Conservation (phyloP, 2,329 filamentous ascomycete species). For the Colletotrichum liaoningense region DNA sequence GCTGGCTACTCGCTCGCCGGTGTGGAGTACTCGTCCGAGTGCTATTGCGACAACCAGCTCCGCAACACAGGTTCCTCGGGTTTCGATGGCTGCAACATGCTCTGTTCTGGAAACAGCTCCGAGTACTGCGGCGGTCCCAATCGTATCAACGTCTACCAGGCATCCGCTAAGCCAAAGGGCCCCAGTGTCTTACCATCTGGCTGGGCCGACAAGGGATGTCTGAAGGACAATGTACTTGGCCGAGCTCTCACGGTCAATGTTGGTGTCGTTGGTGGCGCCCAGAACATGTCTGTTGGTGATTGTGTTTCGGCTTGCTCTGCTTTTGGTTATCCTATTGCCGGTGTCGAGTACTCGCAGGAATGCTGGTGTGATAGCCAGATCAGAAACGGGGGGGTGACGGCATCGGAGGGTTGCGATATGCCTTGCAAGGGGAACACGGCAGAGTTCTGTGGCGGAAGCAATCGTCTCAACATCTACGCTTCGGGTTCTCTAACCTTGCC, state of each 20-base stretch:
- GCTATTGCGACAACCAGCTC: constrained; percentile 50
- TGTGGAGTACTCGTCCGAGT: constrained; percentile 51
- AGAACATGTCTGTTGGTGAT: background rate
- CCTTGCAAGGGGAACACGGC: constrained; percentile 44
- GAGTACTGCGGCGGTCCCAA: constrained; percentile 48
- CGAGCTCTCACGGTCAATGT: background rate
- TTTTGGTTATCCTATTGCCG: background rate
- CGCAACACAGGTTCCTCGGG: constrained; percentile 39
- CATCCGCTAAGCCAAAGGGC: constrained; percentile 33
- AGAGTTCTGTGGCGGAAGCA: constrained; percentile 46
- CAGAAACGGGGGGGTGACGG: constrained; percentile 38
- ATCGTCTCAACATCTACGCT: constrained; percentile 47
- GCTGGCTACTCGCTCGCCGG: constrained; percentile 52
- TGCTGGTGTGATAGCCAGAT: constrained; percentile 42
- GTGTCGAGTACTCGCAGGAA: constrained; percentile 1
- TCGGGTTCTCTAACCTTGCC: background rate
- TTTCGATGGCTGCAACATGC: constrained; percentile 45
- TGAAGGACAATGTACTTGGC: background rate
- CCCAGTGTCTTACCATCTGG: background rate
- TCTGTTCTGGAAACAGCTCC: constrained; percentile 44
- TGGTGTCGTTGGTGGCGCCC: background rate
- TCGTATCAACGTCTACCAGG: constrained; percentile 48
- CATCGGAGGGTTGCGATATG: constrained; percentile 46
- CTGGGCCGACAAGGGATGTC: background rate
- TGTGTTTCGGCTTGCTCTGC: background rate